A percentile compares a stretch with the other conserved stretches of the same genome.
phyloP scores from a whole-genome alignment of 2,329 filamentous ascomycete species.

The Saccharata proteae region DNA sequence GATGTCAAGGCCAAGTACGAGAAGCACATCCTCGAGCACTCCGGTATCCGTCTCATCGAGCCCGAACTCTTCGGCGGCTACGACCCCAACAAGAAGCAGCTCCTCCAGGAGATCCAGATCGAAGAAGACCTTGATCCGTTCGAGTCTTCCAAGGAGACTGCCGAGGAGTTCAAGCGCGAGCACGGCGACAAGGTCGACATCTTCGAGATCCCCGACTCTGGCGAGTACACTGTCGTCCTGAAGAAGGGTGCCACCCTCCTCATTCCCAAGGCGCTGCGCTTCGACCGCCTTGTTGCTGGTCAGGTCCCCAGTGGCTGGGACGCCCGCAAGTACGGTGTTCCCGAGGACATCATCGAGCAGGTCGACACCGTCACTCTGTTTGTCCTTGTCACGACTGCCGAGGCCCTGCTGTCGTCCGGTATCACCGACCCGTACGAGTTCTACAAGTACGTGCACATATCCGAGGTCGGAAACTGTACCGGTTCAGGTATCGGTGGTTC shows the following conservation, averaged over 20 bases:
- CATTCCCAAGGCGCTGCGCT: slow-evolving; percentile 93
- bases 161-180: slow-evolving; percentile 92
- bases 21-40: slow-evolving; percentile 90
- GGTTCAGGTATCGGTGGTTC: slow-evolving; percentile 98
- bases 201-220: slow-evolving; percentile 86
- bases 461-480: slow-evolving; percentile 94
- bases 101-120: slow-evolving; percentile 94
- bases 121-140: slow-evolving; percentile 96
- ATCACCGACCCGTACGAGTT: slow-evolving; percentile 99
- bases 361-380: slow-evolving; percentile 95
- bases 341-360: slow-evolving; percentile 94
- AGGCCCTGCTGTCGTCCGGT: slow-evolving; percentile 81
- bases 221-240: slow-evolving; percentile 86
- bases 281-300: slow-evolving; percentile 92
- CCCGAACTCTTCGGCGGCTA: slow-evolving; percentile 95
- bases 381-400: slow-evolving; percentile 85
- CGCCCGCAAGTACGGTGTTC: slow-evolving; percentile 88
- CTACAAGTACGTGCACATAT: slow-evolving; percentile 98
- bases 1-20: slow-evolving; percentile 97
- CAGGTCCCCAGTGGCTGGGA: slow-evolving; percentile 97
- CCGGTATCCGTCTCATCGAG: slow-evolving; percentile 94
- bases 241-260: slow-evolving; percentile 91
- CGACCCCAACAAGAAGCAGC: slow-evolving; percentile 95
- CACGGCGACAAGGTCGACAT: slow-evolving; percentile 97
- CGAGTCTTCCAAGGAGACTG: slow-evolving; percentile 92